Evolutionary conservation across 164 flowering plant species (phyloP), one percentile per base, ranked within the genome.

Genomic region (Magnolia sinica): DNA sequence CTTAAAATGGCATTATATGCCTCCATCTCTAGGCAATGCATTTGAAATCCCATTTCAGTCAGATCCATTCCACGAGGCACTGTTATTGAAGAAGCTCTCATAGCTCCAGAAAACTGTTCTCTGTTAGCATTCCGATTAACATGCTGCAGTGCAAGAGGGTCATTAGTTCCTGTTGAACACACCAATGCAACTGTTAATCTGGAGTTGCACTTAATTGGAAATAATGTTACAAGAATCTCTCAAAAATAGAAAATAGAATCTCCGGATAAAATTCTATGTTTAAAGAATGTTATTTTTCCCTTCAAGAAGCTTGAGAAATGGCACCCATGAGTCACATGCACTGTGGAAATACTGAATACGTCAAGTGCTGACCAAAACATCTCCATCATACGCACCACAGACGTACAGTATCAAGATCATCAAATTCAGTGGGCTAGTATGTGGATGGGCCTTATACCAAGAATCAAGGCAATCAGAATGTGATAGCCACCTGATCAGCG

Each of bases 1-100:
- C 74, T 84, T 68, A 84, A 77, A 68, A 86, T 84, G 22, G 81
- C 78, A 77, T 70, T 68, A 50, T 86, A 86, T 65, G 86, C 88
- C 69, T 77, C 85, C 55, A 11, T 79, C 74, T 86, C 86, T 23
- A 86, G 13, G 45, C 68, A 50, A 64, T 78, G 86, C 50, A 86
- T 77, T 50, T 82, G 81, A 73, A 16, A 70, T 49, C 73, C 81
- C 63, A 83, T 74, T 72, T 78, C 85, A 61, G 76, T 23, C 31
- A 63, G 45, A 73, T 72, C 82, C 73, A 49, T 37, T 76, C 78
- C 76, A 50, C 45, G 74, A 68, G 72, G 73, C 24, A 50, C 27
- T 55, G 70, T 19, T 8, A 20, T 64, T 16, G 74, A 51, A 63
- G 74, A 51, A 66, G 55, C 29, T 31, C 37, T 72, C 58, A 64